Evolutionary conservation across 306 rosid species (phyloP), one percentile per base, ranked within the genome.

Genomic region (Abrus pulchellus): DNA sequence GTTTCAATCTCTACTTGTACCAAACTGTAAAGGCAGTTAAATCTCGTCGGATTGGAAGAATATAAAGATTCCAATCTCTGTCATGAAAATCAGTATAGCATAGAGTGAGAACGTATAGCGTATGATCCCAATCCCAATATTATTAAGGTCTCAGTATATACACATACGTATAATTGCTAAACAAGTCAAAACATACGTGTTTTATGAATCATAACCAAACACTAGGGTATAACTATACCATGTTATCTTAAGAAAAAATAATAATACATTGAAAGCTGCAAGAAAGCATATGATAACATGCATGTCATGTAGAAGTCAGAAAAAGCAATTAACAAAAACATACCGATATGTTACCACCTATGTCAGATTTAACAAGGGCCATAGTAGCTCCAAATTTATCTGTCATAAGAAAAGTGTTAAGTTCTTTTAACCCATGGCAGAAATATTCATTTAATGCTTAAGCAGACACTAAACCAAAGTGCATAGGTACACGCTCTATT

Each of bases 381-480:
- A 96, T 92, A 65, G 99, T 89, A 85, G 99, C 94, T 88, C 99
- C 99, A 82, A 96, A 96, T 84, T 92, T 96, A 13, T 93, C 98
- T 95, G 89, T 75, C 86, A 83, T 10, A 65, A 83, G 5, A 84
- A 88, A 78, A 66, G 85, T 49, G 79, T 53, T 14, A 2, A 64
- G 71, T 29, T 30, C 41, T 12, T 72, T 13, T 59, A 73, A 64
- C 20, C 59, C 20, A 28, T 6, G 36, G 27, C 60, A 34, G 60
- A 72, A 5, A 30, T 13, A 70, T 13, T 60, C 12, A 60, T 61
- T 82, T 68, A 54, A 68, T 34, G 76, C 14, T 14, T 43, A 5
- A 64, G 27, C 20, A 50, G 30, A 29, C 71, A 78, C 63, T 41
- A 48, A 62, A 80, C 43, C 28, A 72, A n/a, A 45, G 14, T 27